Evolutionary conservation across 2,329 filamentous ascomycete species (phyloP).

Genomic region (Pseudogymnoascus sp.): DNA sequence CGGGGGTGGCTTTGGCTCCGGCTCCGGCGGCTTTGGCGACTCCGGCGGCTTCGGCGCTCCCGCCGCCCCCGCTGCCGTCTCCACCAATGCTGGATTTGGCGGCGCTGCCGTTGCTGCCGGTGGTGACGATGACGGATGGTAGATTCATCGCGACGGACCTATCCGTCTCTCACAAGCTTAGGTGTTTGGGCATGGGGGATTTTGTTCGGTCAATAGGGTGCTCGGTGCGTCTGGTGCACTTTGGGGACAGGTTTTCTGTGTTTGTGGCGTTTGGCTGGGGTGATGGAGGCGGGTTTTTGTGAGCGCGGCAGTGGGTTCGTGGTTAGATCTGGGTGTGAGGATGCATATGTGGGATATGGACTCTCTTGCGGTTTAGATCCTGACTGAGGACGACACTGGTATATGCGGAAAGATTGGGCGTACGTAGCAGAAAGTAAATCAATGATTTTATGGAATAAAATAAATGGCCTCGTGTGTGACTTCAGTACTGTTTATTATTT

Average conservation of each 20-base stretch:
- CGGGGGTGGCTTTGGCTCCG: neutral
- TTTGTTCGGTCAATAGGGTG: neutral
- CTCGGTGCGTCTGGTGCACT: neutral
- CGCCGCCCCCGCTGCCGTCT: neutral
- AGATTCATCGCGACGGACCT: neutral
- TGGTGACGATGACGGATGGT: neutral
- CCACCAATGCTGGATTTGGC: neutral
- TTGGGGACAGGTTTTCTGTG: neutral
- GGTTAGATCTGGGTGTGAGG: neutral
- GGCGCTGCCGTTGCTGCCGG: neutral
- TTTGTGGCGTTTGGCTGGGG: neutral
- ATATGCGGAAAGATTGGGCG: neutral
- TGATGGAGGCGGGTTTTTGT: neutral
- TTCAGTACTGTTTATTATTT: neutral
- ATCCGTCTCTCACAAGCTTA: neutral
- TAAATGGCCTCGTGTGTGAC: neutral
- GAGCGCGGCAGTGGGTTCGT: neutral
- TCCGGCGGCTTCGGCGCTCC: neutral
- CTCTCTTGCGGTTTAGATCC: neutral
- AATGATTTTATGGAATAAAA: neutral
- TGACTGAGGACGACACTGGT: neutral
- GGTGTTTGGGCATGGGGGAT: neutral
- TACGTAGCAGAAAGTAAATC: neutral
- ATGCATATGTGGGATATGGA: neutral
- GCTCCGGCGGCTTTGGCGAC: neutral